Evolutionary conservation across 2,329 filamentous ascomycete species (phyloP).

Genomic region (Fusarium sp.): DNA sequence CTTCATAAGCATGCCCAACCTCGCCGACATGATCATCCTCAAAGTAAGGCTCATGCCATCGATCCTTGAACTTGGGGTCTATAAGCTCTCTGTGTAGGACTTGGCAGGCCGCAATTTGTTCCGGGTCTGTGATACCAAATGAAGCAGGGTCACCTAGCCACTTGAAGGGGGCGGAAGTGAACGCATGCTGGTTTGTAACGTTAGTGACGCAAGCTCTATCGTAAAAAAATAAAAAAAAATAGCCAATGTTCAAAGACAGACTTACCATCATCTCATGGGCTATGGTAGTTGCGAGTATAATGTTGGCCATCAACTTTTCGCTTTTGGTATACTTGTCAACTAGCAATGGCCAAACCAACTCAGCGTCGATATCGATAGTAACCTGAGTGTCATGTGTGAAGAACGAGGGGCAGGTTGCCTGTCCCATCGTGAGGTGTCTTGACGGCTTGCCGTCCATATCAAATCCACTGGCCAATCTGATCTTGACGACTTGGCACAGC

Average conservation of each 20-base stretch:
- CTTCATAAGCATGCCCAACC: conserved; percentile 45
- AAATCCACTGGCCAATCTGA: conserved; percentile 34
- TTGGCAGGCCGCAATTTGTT: conserved; percentile 22
- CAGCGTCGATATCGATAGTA: conserved; percentile 26
- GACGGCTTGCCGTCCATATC: background rate
- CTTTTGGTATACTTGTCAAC: conserved; percentile 37
- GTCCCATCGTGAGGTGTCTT: background rate
- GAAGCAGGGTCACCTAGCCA: conserved; percentile 36
- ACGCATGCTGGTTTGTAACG: conserved; percentile 37
- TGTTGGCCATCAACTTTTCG: conserved; percentile 45
- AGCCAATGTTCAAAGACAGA: background rate
- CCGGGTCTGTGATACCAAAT: conserved; percentile 24
- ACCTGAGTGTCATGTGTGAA: background rate
- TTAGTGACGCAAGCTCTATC: conserved; percentile 6
- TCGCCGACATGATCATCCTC: conserved; percentile 42
- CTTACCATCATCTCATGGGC: conserved; percentile 50
- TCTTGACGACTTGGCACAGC: conserved; percentile 10
- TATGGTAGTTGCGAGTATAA: conserved; percentile 40
- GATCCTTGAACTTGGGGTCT: background rate
- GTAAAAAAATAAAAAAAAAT: background rate
- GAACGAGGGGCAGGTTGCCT: background rate
- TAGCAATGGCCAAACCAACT: conserved; percentile 46
- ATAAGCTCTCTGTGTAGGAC: conserved; percentile 18
- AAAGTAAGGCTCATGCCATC: conserved; percentile 41
- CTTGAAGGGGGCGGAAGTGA: conserved; percentile 4